phyloP scores from a whole-genome alignment of 23 red algal genomes.

The Porphyridium purpureum region DNA sequence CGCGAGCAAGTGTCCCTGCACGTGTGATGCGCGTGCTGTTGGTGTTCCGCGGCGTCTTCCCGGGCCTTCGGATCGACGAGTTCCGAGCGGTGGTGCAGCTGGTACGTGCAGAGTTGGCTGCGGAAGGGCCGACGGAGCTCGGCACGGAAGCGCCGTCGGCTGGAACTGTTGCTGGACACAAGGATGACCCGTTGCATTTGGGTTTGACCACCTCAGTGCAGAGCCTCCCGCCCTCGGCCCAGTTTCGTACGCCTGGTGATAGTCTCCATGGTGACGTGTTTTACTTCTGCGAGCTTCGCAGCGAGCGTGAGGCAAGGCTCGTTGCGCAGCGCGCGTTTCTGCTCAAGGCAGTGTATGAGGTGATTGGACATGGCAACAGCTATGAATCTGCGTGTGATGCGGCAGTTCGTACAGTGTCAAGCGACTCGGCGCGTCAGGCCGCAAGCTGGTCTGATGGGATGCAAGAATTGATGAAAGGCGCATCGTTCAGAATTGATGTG shows the following conservation, averaged over 20 bases:
- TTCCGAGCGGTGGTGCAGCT: constrained; percentile 32
- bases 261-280: constrained; percentile 62
- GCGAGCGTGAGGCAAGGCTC: constrained; percentile 21
- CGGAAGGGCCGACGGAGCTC: background rate
- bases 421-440: background rate
- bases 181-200: background rate
- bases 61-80: constrained; percentile 51
- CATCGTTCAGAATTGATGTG: constrained; percentile 37
- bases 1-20: too few relatives aligned
- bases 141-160: background rate
- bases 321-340: constrained; percentile 32
- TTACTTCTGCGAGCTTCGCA: constrained; percentile 26
- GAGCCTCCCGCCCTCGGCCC: constrained; percentile 3
- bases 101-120: background rate
- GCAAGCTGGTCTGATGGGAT: too few relatives aligned
- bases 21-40: constrained; percentile 65
- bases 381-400: constrained; percentile 11
- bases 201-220: background rate
- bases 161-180: background rate
- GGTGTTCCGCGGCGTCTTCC: constrained; percentile 52
- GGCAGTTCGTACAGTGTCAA: background rate
- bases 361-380: constrained; percentile 16
- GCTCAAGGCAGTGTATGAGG: constrained; percentile 43
- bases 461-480: too few relatives aligned
- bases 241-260: constrained; percentile 9